Evolutionary conservation across 2,329 filamentous ascomycete species (phyloP).

Genomic region (Monosporascus sp.): DNA sequence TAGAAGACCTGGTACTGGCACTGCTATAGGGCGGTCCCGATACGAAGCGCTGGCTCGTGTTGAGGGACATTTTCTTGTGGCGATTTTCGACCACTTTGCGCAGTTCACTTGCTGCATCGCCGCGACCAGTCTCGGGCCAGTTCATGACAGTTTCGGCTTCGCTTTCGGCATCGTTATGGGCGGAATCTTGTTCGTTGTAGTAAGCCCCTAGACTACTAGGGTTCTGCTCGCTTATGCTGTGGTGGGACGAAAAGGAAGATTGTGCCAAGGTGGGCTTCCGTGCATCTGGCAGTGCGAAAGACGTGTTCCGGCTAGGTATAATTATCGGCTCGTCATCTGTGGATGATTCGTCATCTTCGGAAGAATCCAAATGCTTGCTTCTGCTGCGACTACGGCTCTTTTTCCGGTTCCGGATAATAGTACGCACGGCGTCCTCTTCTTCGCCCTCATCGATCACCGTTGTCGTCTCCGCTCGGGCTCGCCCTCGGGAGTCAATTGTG

Average conservation of each 20-base stretch:
- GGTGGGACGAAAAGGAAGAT: constrained; percentile 40
- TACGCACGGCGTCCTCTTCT: constrained; percentile 14
- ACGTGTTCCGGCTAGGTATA: constrained; percentile 55
- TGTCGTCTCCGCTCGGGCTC: constrained; percentile 51
- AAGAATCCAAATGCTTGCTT: constrained; percentile 37
- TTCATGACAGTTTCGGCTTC: constrained; percentile 55
- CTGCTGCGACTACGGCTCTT: constrained; percentile 9
- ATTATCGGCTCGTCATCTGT: constrained; percentile 61
- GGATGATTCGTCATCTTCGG: constrained; percentile 49
- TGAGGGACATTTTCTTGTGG: constrained; percentile 33
- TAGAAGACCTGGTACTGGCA: constrained; percentile 41
- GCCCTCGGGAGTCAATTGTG: constrained; percentile 56
- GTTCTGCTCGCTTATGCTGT: constrained; percentile 46
- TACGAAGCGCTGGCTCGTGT: constrained; percentile 29
- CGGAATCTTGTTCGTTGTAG: constrained; percentile 24
- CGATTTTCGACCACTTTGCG: constrained; percentile 51
- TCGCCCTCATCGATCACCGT: constrained; percentile 29
- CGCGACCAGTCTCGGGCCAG: constrained; percentile 33
- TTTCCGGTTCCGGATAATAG: constrained; percentile 12
- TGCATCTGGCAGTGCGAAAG: constrained; percentile 53
- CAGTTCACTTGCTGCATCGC: constrained; percentile 56
- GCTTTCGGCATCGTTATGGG: constrained; percentile 42
- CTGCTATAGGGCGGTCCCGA: constrained; percentile 22
- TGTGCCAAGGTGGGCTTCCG: constrained; percentile 38
- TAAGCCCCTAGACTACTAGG: constrained; percentile 35